phyloP scores from a whole-genome alignment of 1,139 yeast genomes.

The Entelexis sorbosivorans region DNA sequence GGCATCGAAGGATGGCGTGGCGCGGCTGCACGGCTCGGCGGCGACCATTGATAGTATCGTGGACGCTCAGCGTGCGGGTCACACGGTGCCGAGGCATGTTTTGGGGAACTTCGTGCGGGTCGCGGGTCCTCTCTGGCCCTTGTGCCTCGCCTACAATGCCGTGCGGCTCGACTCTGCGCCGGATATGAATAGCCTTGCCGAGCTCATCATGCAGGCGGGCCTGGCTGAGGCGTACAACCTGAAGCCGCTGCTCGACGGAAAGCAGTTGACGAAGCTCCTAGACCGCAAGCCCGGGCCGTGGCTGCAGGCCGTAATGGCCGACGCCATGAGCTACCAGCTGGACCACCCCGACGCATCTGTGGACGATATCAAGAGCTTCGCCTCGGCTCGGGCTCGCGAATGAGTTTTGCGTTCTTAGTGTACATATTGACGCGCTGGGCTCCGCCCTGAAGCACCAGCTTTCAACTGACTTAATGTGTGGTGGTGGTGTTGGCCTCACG shows the following conservation, averaged over 20 bases:
- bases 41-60: slow-evolving; percentile 4
- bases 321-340: slow-evolving; percentile 60
- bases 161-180: slow-evolving; percentile 1
- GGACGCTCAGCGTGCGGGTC: background rate
- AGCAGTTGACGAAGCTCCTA: slow-evolving; percentile 43
- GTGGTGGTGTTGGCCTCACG: no score
- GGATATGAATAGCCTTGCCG: slow-evolving; percentile 18
- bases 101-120: slow-evolving; percentile 51
- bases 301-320: slow-evolving; percentile 49
- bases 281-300: slow-evolving; percentile 70
- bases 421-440: background rate
- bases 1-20: slow-evolving; percentile 14
- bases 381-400: background rate
- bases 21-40: slow-evolving; percentile 14
- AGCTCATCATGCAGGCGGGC: slow-evolving; percentile 20
- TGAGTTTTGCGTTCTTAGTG: background rate
- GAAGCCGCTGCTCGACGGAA: slow-evolving; percentile 43
- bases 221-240: slow-evolving; percentile 29
- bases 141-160: slow-evolving; percentile 30
- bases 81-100: slow-evolving; percentile 36
- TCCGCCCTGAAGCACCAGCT: no score
- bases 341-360: slow-evolving; percentile 49
- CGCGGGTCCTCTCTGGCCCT: slow-evolving; percentile 43
- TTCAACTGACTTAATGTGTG: no score
- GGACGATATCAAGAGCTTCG: slow-evolving; percentile 38